Evolutionary conservation across 2,329 filamentous ascomycete species (phyloP).

Genomic region (Neofusicoccum kwambonambiense): DNA sequence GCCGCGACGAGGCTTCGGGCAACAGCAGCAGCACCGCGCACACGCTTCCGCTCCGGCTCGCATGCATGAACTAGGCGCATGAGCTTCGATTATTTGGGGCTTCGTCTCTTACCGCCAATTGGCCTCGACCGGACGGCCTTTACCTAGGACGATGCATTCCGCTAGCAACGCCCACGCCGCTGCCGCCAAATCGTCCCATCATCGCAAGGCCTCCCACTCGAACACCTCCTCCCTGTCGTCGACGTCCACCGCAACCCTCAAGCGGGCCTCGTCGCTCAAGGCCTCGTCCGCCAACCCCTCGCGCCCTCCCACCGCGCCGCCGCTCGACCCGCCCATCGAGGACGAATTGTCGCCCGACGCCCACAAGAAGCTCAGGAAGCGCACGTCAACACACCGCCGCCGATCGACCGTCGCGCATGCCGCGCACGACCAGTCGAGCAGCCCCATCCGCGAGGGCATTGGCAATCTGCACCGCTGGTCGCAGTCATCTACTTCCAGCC

Average conservation of each 20-base stretch:
- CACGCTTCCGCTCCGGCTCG: constrained; percentile 17
- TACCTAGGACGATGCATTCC: constrained; percentile 18
- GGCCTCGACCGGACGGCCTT: constrained; percentile 23
- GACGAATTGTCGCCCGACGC: constrained; percentile 7
- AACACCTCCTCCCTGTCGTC: constrained; percentile 44
- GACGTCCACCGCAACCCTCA: constrained; percentile 40
- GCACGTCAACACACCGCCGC: constrained; percentile 25
- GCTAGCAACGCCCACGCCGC: constrained; percentile 21
- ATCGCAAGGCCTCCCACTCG: constrained; percentile 39
- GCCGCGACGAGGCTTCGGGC: constrained; percentile 10
- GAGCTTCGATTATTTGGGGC: constrained; percentile 17
- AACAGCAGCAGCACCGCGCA: constrained; percentile 9
- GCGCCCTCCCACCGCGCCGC: constrained; percentile 1
- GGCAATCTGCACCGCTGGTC: constrained; percentile 59
- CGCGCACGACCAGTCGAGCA: constrained; percentile 37
- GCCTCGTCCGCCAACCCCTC: constrained; percentile 23
- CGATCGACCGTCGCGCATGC: constrained; percentile 43
- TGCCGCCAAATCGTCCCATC: constrained; percentile 20
- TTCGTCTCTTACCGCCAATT: constrained; percentile 22
- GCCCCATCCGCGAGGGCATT: constrained; percentile 44
- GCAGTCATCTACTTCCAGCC: constrained; percentile 55
- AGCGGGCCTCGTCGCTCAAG: constrained; percentile 40
- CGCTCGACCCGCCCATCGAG: constrained; percentile 13
- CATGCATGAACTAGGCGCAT: constrained; percentile 20
- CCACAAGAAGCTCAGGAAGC: constrained; percentile 13